Percentiles rank a stretch among this genome's conserved stretches.
Conservation (phyloP, 1,139 yeast species). For the Taphrina betulina region DNA sequence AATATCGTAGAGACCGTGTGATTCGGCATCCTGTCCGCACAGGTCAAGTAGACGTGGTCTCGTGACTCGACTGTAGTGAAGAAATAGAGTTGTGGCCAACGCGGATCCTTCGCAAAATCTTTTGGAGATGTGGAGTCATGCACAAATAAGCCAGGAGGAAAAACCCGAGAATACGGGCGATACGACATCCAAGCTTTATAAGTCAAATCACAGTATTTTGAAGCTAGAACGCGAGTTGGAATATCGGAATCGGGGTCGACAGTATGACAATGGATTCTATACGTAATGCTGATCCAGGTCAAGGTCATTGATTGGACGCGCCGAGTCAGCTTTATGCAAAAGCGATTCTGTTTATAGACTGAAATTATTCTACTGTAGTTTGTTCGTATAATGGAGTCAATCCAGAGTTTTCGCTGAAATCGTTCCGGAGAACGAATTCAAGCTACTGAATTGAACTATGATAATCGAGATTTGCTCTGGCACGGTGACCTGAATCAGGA, state of each 20-base stretch:
- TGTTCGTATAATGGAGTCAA: constrained; percentile 24
- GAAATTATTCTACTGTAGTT: background rate
- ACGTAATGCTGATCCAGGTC: background rate
- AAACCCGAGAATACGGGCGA: background rate
- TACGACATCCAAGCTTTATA: background rate
- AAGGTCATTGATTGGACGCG: background rate
- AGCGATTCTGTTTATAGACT: no score
- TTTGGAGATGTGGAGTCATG: background rate
- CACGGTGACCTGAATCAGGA: no score
- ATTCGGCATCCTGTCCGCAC: constrained; percentile 1
- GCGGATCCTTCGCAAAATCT: background rate
- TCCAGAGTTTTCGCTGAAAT: background rate
- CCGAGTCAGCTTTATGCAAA: background rate
- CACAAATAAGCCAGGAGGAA: background rate
- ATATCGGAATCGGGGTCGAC: background rate
- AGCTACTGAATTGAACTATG: constrained; percentile 10
- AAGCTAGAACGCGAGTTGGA: background rate
- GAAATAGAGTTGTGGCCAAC: background rate
- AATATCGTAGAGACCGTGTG: constrained; percentile 64
- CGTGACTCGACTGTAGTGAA: background rate
- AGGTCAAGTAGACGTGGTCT: background rate
- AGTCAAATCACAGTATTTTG: background rate
- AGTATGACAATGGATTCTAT: background rate
- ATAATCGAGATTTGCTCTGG: constrained; percentile 12
- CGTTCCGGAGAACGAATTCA: background rate